Evolutionary conservation across 495 filamentous ascomycete genomes (phyloP).

Genomic region (Pseudevernia furfuracea): DNA sequence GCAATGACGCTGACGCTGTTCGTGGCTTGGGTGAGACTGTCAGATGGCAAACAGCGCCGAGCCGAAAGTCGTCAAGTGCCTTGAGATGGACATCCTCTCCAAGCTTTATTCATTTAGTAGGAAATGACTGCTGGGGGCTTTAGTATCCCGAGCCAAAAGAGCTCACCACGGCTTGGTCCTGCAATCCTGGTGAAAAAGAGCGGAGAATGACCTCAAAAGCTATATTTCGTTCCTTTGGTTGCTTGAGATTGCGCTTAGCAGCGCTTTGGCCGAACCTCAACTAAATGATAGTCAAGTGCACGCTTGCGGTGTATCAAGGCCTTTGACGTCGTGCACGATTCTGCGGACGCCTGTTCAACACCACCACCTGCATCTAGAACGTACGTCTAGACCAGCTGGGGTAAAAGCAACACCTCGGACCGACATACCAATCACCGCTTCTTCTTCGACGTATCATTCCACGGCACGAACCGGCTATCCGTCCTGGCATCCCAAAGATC

Average conservation of each 20-base stretch:
- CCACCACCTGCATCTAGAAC: no score
- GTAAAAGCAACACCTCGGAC: background rate
- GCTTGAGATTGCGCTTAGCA: background rate
- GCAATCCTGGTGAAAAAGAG: background rate
- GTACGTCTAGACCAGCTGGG: background rate
- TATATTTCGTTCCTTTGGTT: background rate
- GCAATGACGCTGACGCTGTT: no score
- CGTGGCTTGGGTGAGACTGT: no score
- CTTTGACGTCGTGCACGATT: background rate
- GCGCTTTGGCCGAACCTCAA: background rate
- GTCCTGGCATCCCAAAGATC: slow-evolving; percentile 17
- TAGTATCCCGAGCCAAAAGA: background rate
- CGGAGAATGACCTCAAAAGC: background rate
- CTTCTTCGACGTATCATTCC: slow-evolving; percentile 4
- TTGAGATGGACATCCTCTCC: no score
- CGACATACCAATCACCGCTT: slow-evolving; percentile 14
- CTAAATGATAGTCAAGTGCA: background rate
- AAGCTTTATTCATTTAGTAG: no score
- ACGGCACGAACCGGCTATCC: slow-evolving; percentile 11
- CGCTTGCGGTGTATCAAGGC: background rate
- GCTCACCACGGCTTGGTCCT: background rate
- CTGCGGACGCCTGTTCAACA: background rate
- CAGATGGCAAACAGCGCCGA: no score
- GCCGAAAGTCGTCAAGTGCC: no score
- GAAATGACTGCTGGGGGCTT: no score